These are phyloP conservation scores for Prunus mongolica DNA, from an alignment of 306 rosid genomes.

Conservation along the genomic window DNA sequence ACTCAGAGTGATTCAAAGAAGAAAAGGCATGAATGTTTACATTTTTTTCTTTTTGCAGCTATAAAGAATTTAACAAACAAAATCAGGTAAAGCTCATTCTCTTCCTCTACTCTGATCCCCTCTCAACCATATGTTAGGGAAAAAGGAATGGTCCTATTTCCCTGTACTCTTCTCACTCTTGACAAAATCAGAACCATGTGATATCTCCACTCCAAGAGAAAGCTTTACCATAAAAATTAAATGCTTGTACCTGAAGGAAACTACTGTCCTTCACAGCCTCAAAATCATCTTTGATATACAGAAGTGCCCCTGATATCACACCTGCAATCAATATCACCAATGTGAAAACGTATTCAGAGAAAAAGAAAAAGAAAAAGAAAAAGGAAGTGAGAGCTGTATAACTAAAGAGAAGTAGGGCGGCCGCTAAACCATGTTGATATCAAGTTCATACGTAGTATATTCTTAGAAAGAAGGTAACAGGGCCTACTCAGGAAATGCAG, in stretches of 20 bases:
- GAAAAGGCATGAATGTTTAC: not conserved
- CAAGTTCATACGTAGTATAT: not conserved
- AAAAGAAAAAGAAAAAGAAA: not conserved
- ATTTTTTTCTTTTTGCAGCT: not conserved
- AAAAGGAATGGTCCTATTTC: not conserved
- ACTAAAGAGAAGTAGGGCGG: not conserved
- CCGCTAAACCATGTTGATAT: not conserved
- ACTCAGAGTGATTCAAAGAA: conserved; percentile 2
- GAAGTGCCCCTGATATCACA: conserved; percentile 58
- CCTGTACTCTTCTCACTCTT: not conserved
- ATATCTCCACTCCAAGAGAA: not conserved
- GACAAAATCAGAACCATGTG: not conserved
- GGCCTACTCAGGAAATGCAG: not conserved
- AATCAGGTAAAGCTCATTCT: not conserved
- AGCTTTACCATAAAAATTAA: not conserved
- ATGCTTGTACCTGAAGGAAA: conserved; percentile 45
- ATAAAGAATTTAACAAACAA: not conserved
- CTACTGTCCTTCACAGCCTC: conserved; percentile 45
- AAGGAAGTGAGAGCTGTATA: not conserved
- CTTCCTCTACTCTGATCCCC: not conserved
- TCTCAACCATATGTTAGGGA: not conserved
- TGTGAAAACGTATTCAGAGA: not conserved
- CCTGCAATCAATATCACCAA: conserved; percentile 29
- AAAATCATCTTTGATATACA: conserved; percentile 58
- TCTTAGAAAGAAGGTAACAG: not conserved